Evolutionary conservation across 2,329 filamentous ascomycete genomes (phyloP).

Genomic region (Xylogone sp.): DNA sequence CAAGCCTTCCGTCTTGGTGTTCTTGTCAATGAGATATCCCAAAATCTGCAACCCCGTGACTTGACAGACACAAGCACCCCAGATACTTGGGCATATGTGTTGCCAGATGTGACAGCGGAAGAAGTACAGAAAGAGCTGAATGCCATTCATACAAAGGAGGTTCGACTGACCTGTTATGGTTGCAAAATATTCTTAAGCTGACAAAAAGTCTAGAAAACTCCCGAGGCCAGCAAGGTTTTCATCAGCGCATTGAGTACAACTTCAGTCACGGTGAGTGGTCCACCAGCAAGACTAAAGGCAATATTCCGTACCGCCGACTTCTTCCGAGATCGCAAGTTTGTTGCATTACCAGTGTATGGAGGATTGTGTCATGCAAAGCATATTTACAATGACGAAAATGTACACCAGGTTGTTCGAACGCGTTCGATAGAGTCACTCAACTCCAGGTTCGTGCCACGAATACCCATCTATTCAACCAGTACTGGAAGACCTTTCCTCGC

Average conservation of each 20-base stretch:
- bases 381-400: conserved; percentile 32
- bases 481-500: conserved; percentile 25
- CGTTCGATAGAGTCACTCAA: conserved; percentile 3
- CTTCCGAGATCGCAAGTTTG: conserved; percentile 26
- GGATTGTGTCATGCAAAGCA: conserved; percentile 38
- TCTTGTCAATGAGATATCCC: conserved; percentile 37
- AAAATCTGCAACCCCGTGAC: conserved; percentile 35
- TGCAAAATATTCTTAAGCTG: no score
- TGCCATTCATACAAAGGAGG: conserved; percentile 21
- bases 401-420: conserved; percentile 21
- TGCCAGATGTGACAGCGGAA: conserved; percentile 28
- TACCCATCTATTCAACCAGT: conserved; percentile 30
- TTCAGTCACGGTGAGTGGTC: conserved; percentile 12
- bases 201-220: conserved; percentile 17
- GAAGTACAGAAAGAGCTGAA: conserved; percentile 37
- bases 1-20: conserved; percentile 44
- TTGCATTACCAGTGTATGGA: conserved; percentile 33
- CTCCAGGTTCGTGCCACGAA: conserved; percentile 12
- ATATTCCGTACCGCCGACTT: conserved; percentile 26
- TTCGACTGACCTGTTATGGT: neutral
- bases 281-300: conserved; percentile 23
- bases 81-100: conserved; percentile 39
- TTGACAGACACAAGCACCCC: conserved; percentile 8
- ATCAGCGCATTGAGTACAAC: conserved; percentile 10
- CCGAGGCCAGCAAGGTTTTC: conserved; percentile 17